Evolutionary conservation across 192 early-diverging fungal genomes (phyloP).

Genomic region (Powellomyces hirtus): DNA sequence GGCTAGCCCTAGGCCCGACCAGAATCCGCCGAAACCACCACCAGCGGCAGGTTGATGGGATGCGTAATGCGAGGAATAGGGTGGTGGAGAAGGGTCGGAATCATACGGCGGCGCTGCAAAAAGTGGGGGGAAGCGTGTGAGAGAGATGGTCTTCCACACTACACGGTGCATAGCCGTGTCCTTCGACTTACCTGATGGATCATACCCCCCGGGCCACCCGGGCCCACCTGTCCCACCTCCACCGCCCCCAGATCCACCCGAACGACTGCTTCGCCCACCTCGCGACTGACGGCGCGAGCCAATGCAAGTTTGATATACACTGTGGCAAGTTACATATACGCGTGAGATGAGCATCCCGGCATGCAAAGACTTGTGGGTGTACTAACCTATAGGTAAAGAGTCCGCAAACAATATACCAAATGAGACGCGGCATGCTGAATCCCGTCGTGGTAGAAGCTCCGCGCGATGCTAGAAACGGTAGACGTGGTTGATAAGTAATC

Average conservation of each 20-base stretch:
- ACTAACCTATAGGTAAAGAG: constrained; percentile 17
- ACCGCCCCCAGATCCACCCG: not conserved
- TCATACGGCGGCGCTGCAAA: not conserved
- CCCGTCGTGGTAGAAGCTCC: constrained; percentile 9
- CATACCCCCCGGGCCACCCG: not conserved
- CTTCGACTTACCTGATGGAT: not conserved
- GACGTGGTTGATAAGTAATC: not conserved
- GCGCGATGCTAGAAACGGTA: constrained; percentile 3
- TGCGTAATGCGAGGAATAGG: not conserved
- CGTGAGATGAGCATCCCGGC: not conserved
- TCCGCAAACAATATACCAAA: constrained; percentile 16
- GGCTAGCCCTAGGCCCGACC: not conserved
- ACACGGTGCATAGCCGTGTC: not conserved
- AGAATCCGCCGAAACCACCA: not conserved
- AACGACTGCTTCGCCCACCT: not conserved
- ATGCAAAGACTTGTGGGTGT: not conserved
- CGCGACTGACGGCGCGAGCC: not conserved
- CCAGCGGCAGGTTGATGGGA: not conserved
- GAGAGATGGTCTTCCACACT: not conserved
- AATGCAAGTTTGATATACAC: constrained; percentile 5
- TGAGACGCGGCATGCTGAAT: constrained; percentile 1
- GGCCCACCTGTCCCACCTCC: not conserved
- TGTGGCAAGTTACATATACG: not conserved
- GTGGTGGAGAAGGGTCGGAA: not conserved
- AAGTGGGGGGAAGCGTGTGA: not conserved